phyloP scores from a whole-genome alignment of 2,329 filamentous ascomycete genomes.

The Claviceps sp. region DNA sequence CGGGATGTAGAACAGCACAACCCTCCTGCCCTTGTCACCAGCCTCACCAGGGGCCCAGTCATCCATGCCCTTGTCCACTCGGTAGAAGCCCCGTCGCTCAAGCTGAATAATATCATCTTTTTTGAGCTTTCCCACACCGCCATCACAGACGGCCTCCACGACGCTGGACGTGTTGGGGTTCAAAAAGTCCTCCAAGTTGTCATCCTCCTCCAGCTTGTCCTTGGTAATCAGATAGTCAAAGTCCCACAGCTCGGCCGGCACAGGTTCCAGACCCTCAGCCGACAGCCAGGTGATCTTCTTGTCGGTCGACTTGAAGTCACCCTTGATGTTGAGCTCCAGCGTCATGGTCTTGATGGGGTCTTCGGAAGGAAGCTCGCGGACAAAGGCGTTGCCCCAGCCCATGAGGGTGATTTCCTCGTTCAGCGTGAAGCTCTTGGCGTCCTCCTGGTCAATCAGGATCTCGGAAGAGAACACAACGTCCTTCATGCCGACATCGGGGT shows the following conservation, averaged over 20 bases:
- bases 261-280: conserved; percentile 57
- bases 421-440: conserved; percentile 66
- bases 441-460: conserved; percentile 74
- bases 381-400: conserved; percentile 88
- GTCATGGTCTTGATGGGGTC: conserved; percentile 56
- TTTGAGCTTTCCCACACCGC: conserved; percentile 65
- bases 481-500: conserved; percentile 71
- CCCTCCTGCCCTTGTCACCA: conserved; percentile 30
- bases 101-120: conserved; percentile 89
- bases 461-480: conserved; percentile 66
- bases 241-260: conserved; percentile 77
- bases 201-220: conserved; percentile 83
- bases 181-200: conserved; percentile 72
- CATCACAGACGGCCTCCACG: conserved; percentile 65
- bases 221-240: conserved; percentile 94
- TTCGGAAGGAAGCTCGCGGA: conserved; percentile 48
- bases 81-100: conserved; percentile 84
- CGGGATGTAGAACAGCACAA: conserved; percentile 44
- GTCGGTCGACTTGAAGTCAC: conserved; percentile 87
- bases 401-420: conserved; percentile 91
- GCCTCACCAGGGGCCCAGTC: conserved; percentile 39
- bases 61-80: conserved; percentile 55
- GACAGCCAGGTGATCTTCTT: conserved; percentile 97
- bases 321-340: conserved; percentile 78
- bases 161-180: conserved; percentile 63